Evolutionary conservation across 805 yeast species (phyloP).

Genomic region (Candida ortonii): DNA sequence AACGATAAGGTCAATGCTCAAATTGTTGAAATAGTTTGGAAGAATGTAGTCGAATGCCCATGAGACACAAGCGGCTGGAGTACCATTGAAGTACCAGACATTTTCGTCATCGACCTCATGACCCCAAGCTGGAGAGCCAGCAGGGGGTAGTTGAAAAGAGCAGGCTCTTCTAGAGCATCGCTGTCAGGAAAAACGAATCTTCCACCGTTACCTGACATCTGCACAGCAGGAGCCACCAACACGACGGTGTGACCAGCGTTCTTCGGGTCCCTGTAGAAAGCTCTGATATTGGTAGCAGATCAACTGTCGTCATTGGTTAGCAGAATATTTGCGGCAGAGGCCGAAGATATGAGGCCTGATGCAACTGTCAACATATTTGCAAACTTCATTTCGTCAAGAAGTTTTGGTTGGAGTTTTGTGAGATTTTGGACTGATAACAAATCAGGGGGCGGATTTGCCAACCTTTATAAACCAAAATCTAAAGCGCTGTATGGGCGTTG

Average conservation of each 20-base stretch:
- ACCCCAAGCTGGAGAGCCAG: slow-evolving; percentile 56
- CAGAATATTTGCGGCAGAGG: slow-evolving; percentile 40
- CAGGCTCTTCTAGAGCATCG: slow-evolving; percentile 40
- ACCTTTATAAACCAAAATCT: slow-evolving; percentile 5
- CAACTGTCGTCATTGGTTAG: slow-evolving; percentile 58
- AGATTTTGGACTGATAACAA: too few species aligned
- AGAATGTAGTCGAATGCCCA: slow-evolving; percentile 46
- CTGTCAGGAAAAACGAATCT: slow-evolving; percentile 43
- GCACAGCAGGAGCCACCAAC: slow-evolving; percentile 50
- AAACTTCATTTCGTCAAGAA: slow-evolving; percentile 16
- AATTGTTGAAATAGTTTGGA: slow-evolving; percentile 43
- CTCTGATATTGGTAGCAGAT: slow-evolving; percentile 56
- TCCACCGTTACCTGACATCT: slow-evolving; percentile 56
- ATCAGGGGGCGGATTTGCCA: slow-evolving; percentile 1
- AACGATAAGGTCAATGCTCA: slow-evolving; percentile 46
- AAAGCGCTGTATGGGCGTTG: too few species aligned
- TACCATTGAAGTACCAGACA: slow-evolving; percentile 55
- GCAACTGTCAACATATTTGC: slow-evolving; percentile 9
- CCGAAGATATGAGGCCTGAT: slow-evolving; percentile 10
- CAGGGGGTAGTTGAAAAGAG: slow-evolving; percentile 46
- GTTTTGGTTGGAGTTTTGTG: too few species aligned
- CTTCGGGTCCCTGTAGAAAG: slow-evolving; percentile 46
- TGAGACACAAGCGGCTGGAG: slow-evolving; percentile 52
- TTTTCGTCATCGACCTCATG: slow-evolving; percentile 41
- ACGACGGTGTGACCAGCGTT: slow-evolving; percentile 49